Conservation (phyloP, 345 rosid genomes). For the Orychophragmus violaceus region DNA sequence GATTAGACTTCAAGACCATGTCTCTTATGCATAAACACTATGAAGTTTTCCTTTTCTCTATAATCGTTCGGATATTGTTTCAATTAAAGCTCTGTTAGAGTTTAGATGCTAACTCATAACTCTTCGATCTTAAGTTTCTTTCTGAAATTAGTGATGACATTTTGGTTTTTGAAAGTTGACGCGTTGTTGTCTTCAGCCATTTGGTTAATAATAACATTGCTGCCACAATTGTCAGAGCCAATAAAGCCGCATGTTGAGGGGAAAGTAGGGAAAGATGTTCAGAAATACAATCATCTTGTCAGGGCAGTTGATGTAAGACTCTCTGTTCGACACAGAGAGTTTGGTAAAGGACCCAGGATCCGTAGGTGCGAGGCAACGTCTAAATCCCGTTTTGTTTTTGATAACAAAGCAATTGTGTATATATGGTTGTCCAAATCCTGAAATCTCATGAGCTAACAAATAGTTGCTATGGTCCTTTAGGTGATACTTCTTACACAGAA, state of each 20-base stretch:
- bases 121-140: not conserved
- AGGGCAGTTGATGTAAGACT: constrained; percentile 86
- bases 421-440: not conserved
- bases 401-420: not conserved
- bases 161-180: not conserved
- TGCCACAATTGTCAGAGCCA: constrained; percentile 54
- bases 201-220: constrained; percentile 1
- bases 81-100: not conserved
- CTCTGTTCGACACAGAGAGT: constrained; percentile 84
- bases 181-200: not conserved
- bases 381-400: not conserved
- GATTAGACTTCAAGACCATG: too few relatives aligned
- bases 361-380: constrained; percentile 76
- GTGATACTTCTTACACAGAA: constrained; percentile 80
- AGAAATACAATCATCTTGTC: constrained; percentile 79
- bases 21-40: too few relatives aligned
- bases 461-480: constrained; percentile 29
- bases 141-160: not conserved
- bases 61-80: not conserved
- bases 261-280: constrained; percentile 79
- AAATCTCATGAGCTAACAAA: not conserved
- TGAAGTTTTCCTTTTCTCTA: too few relatives aligned
- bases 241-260: constrained; percentile 77
- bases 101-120: not conserved
- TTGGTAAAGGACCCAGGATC: constrained; percentile 84